Evolutionary conservation across 2,329 filamentous ascomycete genomes (phyloP).

Genomic region (Verticillium klebahnii): DNA sequence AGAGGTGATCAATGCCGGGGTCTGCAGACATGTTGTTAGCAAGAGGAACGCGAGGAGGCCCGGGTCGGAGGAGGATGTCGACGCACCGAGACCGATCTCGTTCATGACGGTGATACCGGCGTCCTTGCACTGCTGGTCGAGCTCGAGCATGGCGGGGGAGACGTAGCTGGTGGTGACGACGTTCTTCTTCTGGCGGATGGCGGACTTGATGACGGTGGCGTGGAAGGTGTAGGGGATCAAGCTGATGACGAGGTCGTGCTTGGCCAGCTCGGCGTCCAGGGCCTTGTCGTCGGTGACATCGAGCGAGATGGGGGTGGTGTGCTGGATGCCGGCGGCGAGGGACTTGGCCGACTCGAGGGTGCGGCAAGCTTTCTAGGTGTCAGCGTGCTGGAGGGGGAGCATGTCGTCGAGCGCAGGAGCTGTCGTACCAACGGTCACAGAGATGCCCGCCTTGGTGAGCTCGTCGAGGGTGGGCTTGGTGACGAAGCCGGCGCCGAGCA

Average conservation of each 20-base stretch:
- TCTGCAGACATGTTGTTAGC: conserved; percentile 27
- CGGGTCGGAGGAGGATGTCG: too few species aligned
- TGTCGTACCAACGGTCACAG: conserved; percentile 57
- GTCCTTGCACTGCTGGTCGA: conserved; percentile 77
- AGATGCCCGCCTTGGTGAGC: conserved; percentile 53
- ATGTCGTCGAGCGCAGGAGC: background rate
- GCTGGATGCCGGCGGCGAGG: conserved; percentile 66
- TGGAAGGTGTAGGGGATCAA: conserved; percentile 93
- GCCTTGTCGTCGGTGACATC: conserved; percentile 74
- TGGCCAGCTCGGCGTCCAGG: conserved; percentile 73
- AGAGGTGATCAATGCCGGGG: conserved; percentile 68
- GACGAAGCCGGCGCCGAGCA: conserved; percentile 54
- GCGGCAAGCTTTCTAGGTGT: conserved; percentile 61
- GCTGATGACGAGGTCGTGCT: conserved; percentile 74
- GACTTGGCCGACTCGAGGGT: conserved; percentile 73
- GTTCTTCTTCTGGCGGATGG: conserved; percentile 90
- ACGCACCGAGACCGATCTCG: conserved; percentile 66
- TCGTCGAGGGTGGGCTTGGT: conserved; percentile 62
- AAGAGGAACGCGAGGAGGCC: too few species aligned
- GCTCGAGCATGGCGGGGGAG: conserved; percentile 85
- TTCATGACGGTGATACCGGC: conserved; percentile 97
- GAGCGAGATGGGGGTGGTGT: conserved; percentile 72
- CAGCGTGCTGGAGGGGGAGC: background rate
- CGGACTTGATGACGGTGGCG: conserved; percentile 84
- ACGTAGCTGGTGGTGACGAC: conserved; percentile 95